Percentiles rank a stretch among this genome's conserved stretches.
These are phyloP conservation scores for Liquidambar formosana DNA, from an alignment of 164 flowering plant species.

Conservation along the genomic window DNA sequence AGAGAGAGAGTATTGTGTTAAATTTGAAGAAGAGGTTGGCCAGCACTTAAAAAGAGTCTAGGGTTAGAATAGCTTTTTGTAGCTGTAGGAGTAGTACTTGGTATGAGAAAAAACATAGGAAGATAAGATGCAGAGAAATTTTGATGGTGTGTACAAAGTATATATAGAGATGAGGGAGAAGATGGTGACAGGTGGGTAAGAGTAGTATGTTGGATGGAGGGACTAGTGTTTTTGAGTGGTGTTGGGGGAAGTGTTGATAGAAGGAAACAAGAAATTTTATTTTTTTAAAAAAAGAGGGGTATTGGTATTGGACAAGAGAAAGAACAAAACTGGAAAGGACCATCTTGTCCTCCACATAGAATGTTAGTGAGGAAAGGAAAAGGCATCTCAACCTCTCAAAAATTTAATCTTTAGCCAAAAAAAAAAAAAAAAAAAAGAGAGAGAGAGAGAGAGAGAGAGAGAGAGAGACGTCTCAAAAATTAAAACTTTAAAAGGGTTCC, in stretches of 20 bases:
- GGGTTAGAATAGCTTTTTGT: background rate
- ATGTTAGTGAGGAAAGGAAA: background rate
- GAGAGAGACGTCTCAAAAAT: no score
- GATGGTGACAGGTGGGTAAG: background rate
- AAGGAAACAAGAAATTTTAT: conserved; percentile 44
- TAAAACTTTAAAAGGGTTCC: background rate
- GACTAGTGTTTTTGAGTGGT: conserved; percentile 34
- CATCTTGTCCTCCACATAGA: conserved; percentile 43
- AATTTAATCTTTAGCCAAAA: no score
- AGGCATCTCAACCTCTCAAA: conserved; percentile 18
- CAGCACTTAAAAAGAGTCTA: no score
- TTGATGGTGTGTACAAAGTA: background rate
- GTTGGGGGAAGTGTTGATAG: conserved; percentile 34
- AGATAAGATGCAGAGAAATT: background rate
- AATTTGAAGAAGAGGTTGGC: no score
- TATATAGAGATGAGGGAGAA: background rate
- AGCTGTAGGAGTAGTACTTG: background rate
- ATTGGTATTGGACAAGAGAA: conserved; percentile 34
- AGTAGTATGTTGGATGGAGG: conserved; percentile 10
- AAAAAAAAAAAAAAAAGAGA: no score
- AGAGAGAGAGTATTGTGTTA: background rate
- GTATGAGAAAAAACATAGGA: no score
- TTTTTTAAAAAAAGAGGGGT: conserved; percentile 26
- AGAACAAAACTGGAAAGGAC: conserved; percentile 45
- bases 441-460: no score